Base-by-base conservation (phyloP, 1,139 yeast genomes). In the Suhomyces taliae region DNA sequence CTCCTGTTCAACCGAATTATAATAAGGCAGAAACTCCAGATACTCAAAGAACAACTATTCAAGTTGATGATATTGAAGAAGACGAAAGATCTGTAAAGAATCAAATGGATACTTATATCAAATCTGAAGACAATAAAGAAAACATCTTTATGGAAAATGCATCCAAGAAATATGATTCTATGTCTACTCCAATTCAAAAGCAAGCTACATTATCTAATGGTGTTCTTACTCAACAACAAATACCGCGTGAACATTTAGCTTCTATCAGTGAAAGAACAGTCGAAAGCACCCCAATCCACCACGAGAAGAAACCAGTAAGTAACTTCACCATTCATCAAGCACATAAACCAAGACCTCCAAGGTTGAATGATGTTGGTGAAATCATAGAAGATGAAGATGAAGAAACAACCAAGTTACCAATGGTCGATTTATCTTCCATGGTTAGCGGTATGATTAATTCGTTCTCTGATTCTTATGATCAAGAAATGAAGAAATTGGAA, bases 11-110 rank as follows among this genome's bases (percentile, higher is more conserved):
- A 50, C 59, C 69, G 6, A 47, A 53, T 12, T 57, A 57, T 34
- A 50, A 56, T 32, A 53, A 46, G 26, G 59, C 60, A 12, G 78
- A 73, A 44, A 75, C 80, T 1, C 80, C 80, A 1, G 80, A 76
- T 50, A 75, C 80, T 19, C 79, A 75, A 53, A 55, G 74, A 37
- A 75, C 80, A 0, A 74, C 79, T 1, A 62, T 74, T 8, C 78
- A 74, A 55, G 76, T 72, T 19, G 76, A 71, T 41, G 78, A 70
- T 31, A 66, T 60, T 49, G 70, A 64, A 39, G 69, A 69, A 31
- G 64, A 61, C 12, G 54, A 49, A 19, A 61, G 69, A 44, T 72
- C 69, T 1, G 67, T 67, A 51, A 69, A 64, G 44, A 67, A 65
- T 27, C 75, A 70, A 29, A 48, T 73, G 40, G 68, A 63, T 34